Conservation (phyloP, 1,139 yeast genomes). For the Pichia kudriavzevii region DNA sequence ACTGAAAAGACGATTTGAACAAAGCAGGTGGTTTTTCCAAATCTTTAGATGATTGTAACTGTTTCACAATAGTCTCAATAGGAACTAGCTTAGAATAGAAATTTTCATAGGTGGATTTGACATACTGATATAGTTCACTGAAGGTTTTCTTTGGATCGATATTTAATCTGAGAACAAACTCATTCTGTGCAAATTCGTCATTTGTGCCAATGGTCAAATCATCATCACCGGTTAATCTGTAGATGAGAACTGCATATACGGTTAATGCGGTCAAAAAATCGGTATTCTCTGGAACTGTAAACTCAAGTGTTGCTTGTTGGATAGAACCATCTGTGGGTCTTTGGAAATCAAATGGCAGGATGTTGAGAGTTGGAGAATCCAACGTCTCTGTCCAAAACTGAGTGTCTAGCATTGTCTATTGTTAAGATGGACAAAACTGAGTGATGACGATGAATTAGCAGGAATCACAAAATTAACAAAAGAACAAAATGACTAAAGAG, state of each 20-base stretch:
- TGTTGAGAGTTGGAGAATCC: conserved; percentile 78
- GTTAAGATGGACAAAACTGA: too few relatives aligned
- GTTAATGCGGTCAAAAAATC: conserved; percentile 53
- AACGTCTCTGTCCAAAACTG: conserved; percentile 62
- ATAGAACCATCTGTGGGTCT: conserved; percentile 68
- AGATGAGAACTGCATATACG: conserved; percentile 64
- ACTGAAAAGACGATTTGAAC: conserved; percentile 58
- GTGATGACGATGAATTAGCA: too few relatives aligned
- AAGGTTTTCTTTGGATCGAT: conserved; percentile 52
- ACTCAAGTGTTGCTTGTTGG: conserved; percentile 51
- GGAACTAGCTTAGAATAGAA: conserved; percentile 38
- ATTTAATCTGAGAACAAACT: conserved; percentile 55
- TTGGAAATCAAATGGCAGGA: conserved; percentile 80
- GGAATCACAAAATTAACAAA: too few relatives aligned
- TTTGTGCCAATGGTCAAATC: conserved; percentile 82
- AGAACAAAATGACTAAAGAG: too few relatives aligned
- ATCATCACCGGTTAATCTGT: conserved; percentile 87
- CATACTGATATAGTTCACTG: conserved; percentile 39
- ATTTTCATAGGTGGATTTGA: conserved; percentile 36
- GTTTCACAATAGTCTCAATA: conserved; percentile 49
- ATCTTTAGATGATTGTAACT: conserved; percentile 41
- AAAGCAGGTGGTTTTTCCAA: conserved; percentile 55
- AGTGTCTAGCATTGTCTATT: conserved; percentile 19
- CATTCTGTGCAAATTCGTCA: conserved; percentile 25
- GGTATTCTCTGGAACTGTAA: conserved; percentile 30